These are phyloP conservation scores for Cryptosporidium felis DNA, from an alignment of 169 alveolate species.

Conservation along the genomic window DNA sequence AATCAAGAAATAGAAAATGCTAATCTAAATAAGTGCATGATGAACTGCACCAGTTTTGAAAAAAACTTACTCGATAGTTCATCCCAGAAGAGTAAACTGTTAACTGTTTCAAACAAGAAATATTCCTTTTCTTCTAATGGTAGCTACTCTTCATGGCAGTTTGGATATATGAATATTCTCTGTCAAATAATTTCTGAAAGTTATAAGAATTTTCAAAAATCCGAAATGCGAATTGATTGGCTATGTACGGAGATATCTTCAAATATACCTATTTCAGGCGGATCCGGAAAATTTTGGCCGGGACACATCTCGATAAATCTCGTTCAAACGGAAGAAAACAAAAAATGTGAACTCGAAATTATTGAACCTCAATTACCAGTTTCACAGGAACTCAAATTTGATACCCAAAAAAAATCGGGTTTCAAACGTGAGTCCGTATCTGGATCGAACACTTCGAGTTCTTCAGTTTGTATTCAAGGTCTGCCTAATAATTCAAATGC, in stretches of 20 bases:
- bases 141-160: slow-evolving; percentile 29
- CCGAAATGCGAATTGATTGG: slow-evolving; percentile 27
- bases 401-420: slow-evolving; percentile 23
- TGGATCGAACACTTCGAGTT: not conserved
- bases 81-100: not conserved
- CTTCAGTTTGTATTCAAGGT: slow-evolving; percentile 6
- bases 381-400: slow-evolving; percentile 46
- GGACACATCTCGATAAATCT: slow-evolving; percentile 22
- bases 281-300: slow-evolving; percentile 68
- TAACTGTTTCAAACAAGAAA: not conserved
- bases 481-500: slow-evolving; percentile 1
- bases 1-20: not conserved
- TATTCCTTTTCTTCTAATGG: slow-evolving; percentile 26
- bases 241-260: slow-evolving; percentile 37
- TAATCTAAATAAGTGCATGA: not conserved
- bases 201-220: not conserved
- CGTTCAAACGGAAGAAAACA: slow-evolving; percentile 53
- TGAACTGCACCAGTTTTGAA: not conserved
- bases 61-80: not conserved
- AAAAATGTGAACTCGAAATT: slow-evolving; percentile 28
- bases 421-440: not conserved
- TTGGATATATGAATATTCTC: slow-evolving; percentile 49
- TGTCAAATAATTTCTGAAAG: not conserved
- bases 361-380: slow-evolving; percentile 60
- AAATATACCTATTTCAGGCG: slow-evolving; percentile 38